Evolutionary conservation across 768 basidiomycete genomes (phyloP), one percentile per base, ranked within the genome.

Genomic region (Tulasnella sp.): DNA sequence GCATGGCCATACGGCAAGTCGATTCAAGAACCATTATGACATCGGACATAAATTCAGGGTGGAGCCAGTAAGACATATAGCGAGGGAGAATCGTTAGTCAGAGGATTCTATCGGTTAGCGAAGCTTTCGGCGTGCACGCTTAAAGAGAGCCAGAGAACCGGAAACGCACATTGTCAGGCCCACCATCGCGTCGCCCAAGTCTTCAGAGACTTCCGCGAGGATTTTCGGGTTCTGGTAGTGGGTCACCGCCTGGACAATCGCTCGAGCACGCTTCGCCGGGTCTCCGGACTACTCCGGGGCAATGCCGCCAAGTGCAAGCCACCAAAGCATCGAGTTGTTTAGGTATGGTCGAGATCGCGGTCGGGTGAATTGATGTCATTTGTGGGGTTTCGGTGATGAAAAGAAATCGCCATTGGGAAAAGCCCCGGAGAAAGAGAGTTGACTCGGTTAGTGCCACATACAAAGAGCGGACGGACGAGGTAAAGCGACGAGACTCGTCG

Each of bases 211-310:
- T 84, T 98, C 95, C 29, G 96, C 95, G 64, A 99, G 88, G 64
- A 95, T 87, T 81, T 93, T 91, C 12, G 96, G 90, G 84, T 97
- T 97, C 85, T 99, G 94, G 87, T 90, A 92, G 86, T 99, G 97
- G 1, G 97, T 80, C 80, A 96, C 95, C 52, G 97, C 94, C 85
- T 98, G 95, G 34, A 99, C 97, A 80, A 99, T 96, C 9, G 97
- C 96, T 71, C 90, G 90, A 7, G 97, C 97, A 71, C 95, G 90
- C 83, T 95, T 96, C 54, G 91, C 94, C 29, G 97, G 95, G 82
- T 99, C 92, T 70, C 91, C 93, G 64, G 96, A 96, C 90, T 96
- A 81, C 77, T 25, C 37, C 29, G 58, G 58, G 31, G 31, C 58
- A 64, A 64, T 64, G 58, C 58, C 58, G 58, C 58, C 58, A 34